A percentile compares a stretch with the other conserved stretches of the same genome.
These are phyloP conservation scores for Nyctanthes arbortristis DNA, from an alignment of 257 asterid genomes.

Conservation along the genomic window DNA sequence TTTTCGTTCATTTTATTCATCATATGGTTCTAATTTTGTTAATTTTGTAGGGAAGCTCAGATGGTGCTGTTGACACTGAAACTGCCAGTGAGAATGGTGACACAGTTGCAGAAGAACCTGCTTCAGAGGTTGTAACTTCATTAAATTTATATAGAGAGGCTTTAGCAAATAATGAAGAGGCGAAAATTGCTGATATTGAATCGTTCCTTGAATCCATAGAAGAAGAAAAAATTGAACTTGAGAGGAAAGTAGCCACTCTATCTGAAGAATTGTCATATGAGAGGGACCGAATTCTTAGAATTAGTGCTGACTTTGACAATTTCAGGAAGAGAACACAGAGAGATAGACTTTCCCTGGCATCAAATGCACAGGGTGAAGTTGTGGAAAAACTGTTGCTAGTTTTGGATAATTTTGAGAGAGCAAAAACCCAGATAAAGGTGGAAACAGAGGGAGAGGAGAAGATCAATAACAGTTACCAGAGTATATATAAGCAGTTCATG, in stretches of 20 bases:
- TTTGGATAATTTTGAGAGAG: constrained; percentile 87
- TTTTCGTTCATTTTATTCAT: not conserved
- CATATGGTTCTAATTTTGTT: not conserved
- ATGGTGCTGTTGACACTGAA: constrained; percentile 38
- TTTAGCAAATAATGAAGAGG: constrained; percentile 59
- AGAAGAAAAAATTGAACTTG: constrained; percentile 63
- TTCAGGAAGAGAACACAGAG: constrained; percentile 78
- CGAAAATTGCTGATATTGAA: constrained; percentile 63
- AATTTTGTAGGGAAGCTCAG: constrained; percentile 45
- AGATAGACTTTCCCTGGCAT: constrained; percentile 59
- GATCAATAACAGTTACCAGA: constrained; percentile 67
- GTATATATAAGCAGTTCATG: constrained; percentile 75
- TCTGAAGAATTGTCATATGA: constrained; percentile 64
- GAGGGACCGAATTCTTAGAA: constrained; percentile 68
- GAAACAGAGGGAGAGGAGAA: constrained; percentile 82
- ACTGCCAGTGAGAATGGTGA: constrained; percentile 39
- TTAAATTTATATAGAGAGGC: constrained; percentile 66
- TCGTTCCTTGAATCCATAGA: constrained; percentile 58
- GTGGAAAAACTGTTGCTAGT: constrained; percentile 70
- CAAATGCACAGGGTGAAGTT: constrained; percentile 79
- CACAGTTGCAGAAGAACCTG: constrained; percentile 40
- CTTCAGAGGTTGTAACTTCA: constrained; percentile 51
- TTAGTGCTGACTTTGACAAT: constrained; percentile 80
- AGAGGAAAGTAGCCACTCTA: constrained; percentile 45
- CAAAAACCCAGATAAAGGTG: constrained; percentile 68